Evolutionary conservation across 768 basidiomycete species (phyloP), one percentile per base, ranked within the genome.

Genomic region (Tricholoma furcatifolium): DNA sequence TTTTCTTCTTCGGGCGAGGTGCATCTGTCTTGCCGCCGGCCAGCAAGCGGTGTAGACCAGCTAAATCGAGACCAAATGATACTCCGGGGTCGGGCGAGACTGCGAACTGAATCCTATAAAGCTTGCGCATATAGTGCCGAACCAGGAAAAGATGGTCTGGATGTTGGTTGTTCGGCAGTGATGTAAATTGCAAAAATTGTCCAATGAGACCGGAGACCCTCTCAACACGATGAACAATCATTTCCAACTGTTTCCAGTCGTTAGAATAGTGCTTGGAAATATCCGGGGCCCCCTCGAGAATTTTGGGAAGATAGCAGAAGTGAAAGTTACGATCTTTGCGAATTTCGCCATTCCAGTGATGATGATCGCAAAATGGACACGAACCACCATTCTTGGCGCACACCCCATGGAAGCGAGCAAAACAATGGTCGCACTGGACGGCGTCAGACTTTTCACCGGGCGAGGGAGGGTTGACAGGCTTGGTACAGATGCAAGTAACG

Each of bases 361-460:
- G 87, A 60, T 91, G 90, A 58, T 93, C 91, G 59, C 91, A 93
- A 74, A 93, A 93, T 0, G 91, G 91, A 64, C 91, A 93, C 4
- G 91, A 93, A 32, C 91, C 91, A n/a, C 91, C 91, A 57, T 87
- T 89, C 59, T 85, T 85, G 10, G 90, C 91, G 60, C 91, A 93
- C 44, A 84, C 78, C 4, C 89, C 90, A 55, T 93, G 91, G 70
- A 93, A 93, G 44, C 90, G 76, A 43, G 91, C 91, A 65, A 81
- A 89, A 57, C 91, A 93, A 60, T 93, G 90, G 63, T 93, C 91
- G 65, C 91, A 93, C 65, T 93, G 91, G 14, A 93, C 91, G 1
- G 91, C 91, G 64, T 92, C 90, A 0, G 91, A 91, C 24, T 79
- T 74, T 18, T 75, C 71, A 11, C 89, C 89, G 4, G 81, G 82